Evolutionary conservation across 441 rosid genomes (phyloP).

Genomic region (Rhodomyrtus psidioides): DNA sequence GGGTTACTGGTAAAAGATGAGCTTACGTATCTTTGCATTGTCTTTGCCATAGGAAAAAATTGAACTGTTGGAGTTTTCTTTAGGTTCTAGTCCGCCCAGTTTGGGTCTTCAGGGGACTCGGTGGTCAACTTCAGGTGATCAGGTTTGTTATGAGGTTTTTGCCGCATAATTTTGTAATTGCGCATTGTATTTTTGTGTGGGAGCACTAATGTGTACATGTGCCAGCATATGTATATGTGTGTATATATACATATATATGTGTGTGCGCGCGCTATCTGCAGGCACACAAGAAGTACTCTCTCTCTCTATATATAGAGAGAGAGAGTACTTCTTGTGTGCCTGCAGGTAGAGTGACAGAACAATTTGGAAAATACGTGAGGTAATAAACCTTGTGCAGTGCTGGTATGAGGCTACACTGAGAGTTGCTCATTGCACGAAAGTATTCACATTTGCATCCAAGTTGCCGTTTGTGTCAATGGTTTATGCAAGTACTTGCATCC

Average conservation of each 20-base stretch:
- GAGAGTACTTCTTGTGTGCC: neutral
- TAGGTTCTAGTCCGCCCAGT: constrained; percentile 71
- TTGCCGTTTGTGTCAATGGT: neutral
- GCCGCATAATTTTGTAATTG: neutral
- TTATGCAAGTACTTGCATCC: neutral
- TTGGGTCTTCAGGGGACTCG: constrained; percentile 76
- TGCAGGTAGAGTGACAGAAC: neutral
- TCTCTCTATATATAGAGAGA: no score
- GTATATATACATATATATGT: no score
- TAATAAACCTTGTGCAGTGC: neutral
- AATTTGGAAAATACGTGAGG: neutral
- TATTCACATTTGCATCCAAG: neutral
- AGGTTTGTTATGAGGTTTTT: constrained; percentile 42
- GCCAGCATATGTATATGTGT: neutral
- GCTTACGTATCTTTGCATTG: constrained; percentile 1
- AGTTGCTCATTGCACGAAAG: neutral
- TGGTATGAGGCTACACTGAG: neutral
- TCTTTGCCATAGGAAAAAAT: constrained; percentile 52
- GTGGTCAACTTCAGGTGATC: constrained; percentile 81
- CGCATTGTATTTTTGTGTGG: neutral
- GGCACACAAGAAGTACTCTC: no score
- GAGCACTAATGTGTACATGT: neutral
- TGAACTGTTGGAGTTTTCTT: constrained; percentile 75
- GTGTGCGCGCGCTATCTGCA: no score
- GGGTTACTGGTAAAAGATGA: neutral